Evolutionary conservation across 2,329 filamentous ascomycete species (phyloP), one percentile per base, ranked within the genome.

Genomic region (Stachybotrys chartarum): DNA sequence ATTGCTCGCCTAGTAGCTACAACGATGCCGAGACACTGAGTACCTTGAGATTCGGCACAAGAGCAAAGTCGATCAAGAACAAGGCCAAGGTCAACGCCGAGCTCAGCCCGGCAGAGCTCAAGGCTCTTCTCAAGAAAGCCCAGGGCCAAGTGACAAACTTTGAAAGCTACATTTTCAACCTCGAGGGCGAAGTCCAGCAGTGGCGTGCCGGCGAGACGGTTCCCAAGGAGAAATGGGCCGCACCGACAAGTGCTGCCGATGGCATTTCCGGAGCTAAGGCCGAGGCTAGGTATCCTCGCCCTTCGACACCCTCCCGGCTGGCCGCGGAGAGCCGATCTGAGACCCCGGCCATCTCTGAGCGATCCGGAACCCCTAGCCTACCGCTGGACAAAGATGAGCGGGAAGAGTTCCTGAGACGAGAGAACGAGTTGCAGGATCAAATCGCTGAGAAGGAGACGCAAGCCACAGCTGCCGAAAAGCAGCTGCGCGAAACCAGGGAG

Each of bases 81-180:
- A 97, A 97, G 81, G 94, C 94, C 73, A 99, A 97, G 87, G 88
- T 99, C 82, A 99, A 99, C 70, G 92, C 93, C 50, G 94, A 99
- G 73, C 83, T 99, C 65, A 97, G 93, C 66, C 94, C 94, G 50
- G 85, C 91, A 12, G 94, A 99, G 73, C 85, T 99, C 78, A 99
- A 97, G 75, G 81, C 86, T 52, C 81, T 97, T 66, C 85, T 99
- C 69, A 92, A 90, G 75, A 96, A 96, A 74, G 91, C 91, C 14
- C 92, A 96, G 72, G 85, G 83, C 53, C 92, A 97, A 70, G 87
- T 94, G 61, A 90, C 89, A 24, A 92, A 85, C 16, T 97, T 95
- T 70, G 90, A 96, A 69, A 84, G 78, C 56, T 97, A 97, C 68
- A 89, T 97, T 58, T 81, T 85, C 18, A 88, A 81, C 44, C 76